Conservation (phyloP, 768 basidiomycete species). For the Plicaturopsis crispa region DNA sequence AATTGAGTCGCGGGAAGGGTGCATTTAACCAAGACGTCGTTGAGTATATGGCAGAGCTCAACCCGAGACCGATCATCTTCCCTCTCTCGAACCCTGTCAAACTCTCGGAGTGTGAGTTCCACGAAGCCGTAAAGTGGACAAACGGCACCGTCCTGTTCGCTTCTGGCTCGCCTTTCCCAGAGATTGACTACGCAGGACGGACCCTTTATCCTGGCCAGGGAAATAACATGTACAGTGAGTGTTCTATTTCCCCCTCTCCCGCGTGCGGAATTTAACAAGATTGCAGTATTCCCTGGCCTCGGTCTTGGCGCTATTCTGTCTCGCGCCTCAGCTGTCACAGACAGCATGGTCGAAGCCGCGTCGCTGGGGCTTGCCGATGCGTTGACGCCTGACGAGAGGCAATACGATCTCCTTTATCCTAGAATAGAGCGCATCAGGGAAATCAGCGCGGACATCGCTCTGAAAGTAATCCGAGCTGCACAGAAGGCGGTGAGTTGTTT, state of each 20-base stretch:
- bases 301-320: slow-evolving; percentile 77
- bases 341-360: slow-evolving; percentile 84
- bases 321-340: slow-evolving; percentile 63
- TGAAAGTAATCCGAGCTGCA: slow-evolving; percentile 69
- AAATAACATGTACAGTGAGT: slow-evolving; percentile 88
- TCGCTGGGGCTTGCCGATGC: slow-evolving; percentile 74
- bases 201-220: slow-evolving; percentile 78
- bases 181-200: slow-evolving; percentile 45
- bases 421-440: slow-evolving; percentile 79
- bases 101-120: slow-evolving; percentile 76
- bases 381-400: slow-evolving; percentile 62
- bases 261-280: slow-evolving; percentile 6
- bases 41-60: slow-evolving; percentile 68
- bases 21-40: slow-evolving; percentile 73
- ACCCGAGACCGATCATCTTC: slow-evolving; percentile 84
- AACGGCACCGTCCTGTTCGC: slow-evolving; percentile 79
- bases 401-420: slow-evolving; percentile 71
- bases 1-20: slow-evolving; percentile 28
- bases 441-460: slow-evolving; percentile 71
- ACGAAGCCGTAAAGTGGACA: slow-evolving; percentile 66
- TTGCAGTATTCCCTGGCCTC: slow-evolving; percentile 41
- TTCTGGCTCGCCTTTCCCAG: slow-evolving; percentile 79
- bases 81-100: slow-evolving; percentile 85
- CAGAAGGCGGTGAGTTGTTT: slow-evolving; percentile 55
- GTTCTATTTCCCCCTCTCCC: slow-evolving; percentile 4